Evolutionary conservation across 1,284 basidiomycete genomes (phyloP).

Genomic region (Somion occarium): DNA sequence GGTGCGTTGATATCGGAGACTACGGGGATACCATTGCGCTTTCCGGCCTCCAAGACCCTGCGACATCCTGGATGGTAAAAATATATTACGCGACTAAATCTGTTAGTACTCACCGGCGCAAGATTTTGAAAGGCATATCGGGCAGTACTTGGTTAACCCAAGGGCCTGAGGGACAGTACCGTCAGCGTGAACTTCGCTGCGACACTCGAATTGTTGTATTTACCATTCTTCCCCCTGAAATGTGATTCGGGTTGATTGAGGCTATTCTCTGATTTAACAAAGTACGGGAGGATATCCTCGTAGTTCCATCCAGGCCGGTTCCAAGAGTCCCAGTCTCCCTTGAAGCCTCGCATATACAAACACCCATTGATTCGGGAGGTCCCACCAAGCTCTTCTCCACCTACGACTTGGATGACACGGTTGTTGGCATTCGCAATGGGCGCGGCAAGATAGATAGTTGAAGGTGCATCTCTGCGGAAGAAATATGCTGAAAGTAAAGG

Average conservation of each 20-base stretch:
- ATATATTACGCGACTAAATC: not conserved
- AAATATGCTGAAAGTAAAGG: constrained; percentile 24
- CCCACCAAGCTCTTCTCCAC: constrained; percentile 17
- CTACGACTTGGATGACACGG: not conserved
- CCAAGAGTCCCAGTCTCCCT: constrained; percentile 32
- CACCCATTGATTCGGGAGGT: constrained; percentile 35
- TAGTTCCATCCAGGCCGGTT: constrained; percentile 29
- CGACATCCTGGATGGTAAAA: too few species aligned
- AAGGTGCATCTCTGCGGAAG: not conserved
- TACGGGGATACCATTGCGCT: constrained; percentile 16
- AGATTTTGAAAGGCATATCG: not conserved
- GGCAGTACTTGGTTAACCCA: not conserved
- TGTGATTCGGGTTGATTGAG: not conserved
- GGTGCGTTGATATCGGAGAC: constrained; percentile 20
- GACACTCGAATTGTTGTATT: too few species aligned
- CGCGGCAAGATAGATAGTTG: not conserved
- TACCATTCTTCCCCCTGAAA: not conserved
- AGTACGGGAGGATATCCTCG: constrained; percentile 28
- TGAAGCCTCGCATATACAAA: constrained; percentile 28
- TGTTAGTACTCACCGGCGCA: not conserved
- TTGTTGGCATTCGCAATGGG: not conserved
- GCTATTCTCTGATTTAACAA: constrained; percentile 22
- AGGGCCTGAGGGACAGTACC: not conserved
- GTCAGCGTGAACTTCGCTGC: not conserved
- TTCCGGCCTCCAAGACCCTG: not conserved